phyloP scores from a whole-genome alignment of 352 stramenopile genomes.

The Phytophthora europaea region DNA sequence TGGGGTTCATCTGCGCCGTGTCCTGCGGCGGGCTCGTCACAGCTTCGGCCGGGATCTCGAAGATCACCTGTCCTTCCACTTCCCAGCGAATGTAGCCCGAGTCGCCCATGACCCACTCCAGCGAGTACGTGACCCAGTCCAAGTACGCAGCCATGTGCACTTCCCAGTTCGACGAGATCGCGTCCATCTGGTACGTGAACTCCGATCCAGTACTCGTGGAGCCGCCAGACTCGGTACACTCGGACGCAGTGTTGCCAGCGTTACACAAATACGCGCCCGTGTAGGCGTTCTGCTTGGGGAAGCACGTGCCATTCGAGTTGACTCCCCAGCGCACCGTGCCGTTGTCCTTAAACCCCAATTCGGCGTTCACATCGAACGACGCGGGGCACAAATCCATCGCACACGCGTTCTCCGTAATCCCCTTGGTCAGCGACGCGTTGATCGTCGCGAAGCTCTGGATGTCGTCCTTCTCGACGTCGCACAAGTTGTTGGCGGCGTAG shows the following conservation, averaged over 20 bases:
- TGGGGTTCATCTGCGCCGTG: constrained; percentile 60
- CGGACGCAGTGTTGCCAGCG: constrained; percentile 33
- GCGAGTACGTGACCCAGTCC: constrained; percentile 61
- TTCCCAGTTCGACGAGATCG: constrained; percentile 85
- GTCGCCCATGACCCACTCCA: constrained; percentile 52
- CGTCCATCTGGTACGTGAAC: constrained; percentile 84
- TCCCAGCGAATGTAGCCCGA: constrained; percentile 54
- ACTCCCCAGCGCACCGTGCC: constrained; percentile 37
- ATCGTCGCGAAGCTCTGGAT: constrained; percentile 53
- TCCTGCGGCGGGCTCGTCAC: constrained; percentile 16
- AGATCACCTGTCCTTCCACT: constrained; percentile 33
- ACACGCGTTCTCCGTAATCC: constrained; percentile 58
- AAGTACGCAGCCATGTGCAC: constrained; percentile 73
- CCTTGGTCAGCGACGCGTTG: constrained; percentile 35
- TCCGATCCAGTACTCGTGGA: constrained; percentile 16
- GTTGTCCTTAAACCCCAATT: constrained; percentile 41
- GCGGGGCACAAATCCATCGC: constrained; percentile 38
- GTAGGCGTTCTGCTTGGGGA: constrained; percentile 50
- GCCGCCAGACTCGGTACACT: constrained; percentile 24
- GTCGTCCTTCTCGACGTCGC: constrained; percentile 22
- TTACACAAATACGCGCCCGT: constrained; percentile 45
- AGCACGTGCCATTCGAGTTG: constrained; percentile 48
- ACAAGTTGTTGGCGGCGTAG: constrained; percentile 70
- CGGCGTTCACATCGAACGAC: constrained; percentile 65
- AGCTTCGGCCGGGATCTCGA: constrained; percentile 20